Evolutionary conservation across 2,329 filamentous ascomycete genomes (phyloP), one percentile per base, ranked within the genome.

Genomic region (Calonectria montana): DNA sequence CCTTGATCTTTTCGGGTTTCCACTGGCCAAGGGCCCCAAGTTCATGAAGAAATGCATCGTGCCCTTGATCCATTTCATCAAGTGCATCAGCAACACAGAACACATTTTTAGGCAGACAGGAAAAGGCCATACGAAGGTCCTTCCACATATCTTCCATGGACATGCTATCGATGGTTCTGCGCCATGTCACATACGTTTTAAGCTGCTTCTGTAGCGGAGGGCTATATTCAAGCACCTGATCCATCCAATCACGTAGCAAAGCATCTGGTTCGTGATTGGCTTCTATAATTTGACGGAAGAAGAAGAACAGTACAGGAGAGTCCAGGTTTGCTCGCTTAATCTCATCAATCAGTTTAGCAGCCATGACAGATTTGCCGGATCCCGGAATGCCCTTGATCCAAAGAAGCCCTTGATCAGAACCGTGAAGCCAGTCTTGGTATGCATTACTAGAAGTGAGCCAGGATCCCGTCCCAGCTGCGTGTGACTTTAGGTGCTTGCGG

Each of bases 61-160:
- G 76, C 0, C 78, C 82, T n/a, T 76, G 45, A 47, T 86, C 83
- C 82, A 88, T 87, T 75, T 88, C 86, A 70, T 88, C 87, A 2
- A 88, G 78, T 0, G 85, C 86, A 71, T 87, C 86, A 0, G 80
- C 79, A 2, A 88, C 78, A 39, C 82, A 84, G 63, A 83, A 87
- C 0, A 80, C 83, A 4, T 67, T 76, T 3, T 35, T 70, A 47
- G 69, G 76, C 23, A 80, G 71, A 6, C 57, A 41, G 2, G 55
- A 55, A 10, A 85, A 70, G 2, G 77, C 69, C 71, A 69, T 45
- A 65, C 63, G 31, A 67, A 67, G 23, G 78, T 61, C 6, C 73
- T 74, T 70, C 82, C 83, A 84, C 3, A 84, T 68, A 21, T 79
- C 79, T 1, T 76, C 72, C 21, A 62, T 63, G 53, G 69, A 37